Conservation (phyloP, 2,329 filamentous ascomycete genomes). For the Ascochyta viciae-villosae region DNA sequence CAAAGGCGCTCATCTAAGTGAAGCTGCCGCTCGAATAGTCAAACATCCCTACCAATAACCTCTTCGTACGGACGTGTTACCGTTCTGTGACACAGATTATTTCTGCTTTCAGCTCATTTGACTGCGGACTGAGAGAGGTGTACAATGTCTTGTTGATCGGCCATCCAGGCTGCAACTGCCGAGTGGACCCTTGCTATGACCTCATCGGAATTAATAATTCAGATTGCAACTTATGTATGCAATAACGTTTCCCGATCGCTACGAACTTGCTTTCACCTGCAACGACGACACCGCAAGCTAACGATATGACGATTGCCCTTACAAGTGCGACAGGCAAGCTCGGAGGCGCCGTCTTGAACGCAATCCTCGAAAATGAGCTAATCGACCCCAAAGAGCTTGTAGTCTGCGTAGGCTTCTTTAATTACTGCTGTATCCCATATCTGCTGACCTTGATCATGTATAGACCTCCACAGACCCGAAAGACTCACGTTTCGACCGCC, state of each 20-base stretch:
- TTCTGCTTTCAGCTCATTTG: neutral
- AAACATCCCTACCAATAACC: too few species aligned
- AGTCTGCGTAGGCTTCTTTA: slow-evolving; percentile 39
- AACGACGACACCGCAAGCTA: neutral
- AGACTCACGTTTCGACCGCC: slow-evolving; percentile 32
- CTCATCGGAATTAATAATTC: slow-evolving; percentile 16
- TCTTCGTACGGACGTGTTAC: too few species aligned
- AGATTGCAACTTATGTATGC: neutral
- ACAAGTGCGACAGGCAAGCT: slow-evolving; percentile 56
- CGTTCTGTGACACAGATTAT: neutral
- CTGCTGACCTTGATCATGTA: neutral
- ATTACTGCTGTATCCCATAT: too few species aligned
- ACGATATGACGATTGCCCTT: slow-evolving; percentile 44
- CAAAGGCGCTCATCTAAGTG: too few species aligned
- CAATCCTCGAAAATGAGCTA: slow-evolving; percentile 52
- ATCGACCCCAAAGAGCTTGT: slow-evolving; percentile 49
- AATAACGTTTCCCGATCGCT: neutral
- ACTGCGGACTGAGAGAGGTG: neutral
- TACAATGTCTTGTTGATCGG: neutral
- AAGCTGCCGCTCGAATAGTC: too few species aligned
- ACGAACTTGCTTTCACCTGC: neutral
- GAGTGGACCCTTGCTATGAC: slow-evolving; percentile 14
- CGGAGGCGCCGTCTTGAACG: slow-evolving; percentile 52
- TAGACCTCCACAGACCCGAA: slow-evolving; percentile 32
- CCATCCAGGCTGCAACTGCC: neutral